phyloP scores from a whole-genome alignment of 345 rosid genomes.

The Eucalyptus albens region DNA sequence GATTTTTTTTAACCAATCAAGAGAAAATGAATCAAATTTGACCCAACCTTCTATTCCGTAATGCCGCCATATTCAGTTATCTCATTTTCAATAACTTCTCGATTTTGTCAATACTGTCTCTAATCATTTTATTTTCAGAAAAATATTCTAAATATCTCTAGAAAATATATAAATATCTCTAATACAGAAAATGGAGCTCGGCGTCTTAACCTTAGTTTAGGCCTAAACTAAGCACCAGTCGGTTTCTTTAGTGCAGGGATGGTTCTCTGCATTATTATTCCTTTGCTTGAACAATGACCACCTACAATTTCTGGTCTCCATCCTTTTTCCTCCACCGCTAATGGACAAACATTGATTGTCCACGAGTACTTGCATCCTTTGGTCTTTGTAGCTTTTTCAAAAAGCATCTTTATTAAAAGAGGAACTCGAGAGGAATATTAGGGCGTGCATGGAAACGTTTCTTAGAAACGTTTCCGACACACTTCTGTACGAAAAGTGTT shows the following conservation, averaged over 20 bases:
- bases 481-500: no score
- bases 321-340: neutral
- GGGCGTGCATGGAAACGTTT: no score
- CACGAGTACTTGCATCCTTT: no score
- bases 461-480: no score
- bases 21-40: neutral
- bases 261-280: neutral
- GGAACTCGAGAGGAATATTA: no score
- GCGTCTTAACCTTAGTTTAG: neutral
- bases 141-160: no score
- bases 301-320: neutral
- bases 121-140: accelerated
- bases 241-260: neutral
- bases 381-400: no score
- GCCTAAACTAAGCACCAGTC: accelerated
- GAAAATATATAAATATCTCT: no score
- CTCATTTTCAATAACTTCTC: accelerated
- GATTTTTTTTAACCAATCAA: no score
- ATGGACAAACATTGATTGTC: neutral
- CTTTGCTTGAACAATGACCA: neutral
- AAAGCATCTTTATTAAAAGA: no score
- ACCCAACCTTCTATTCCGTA: neutral
- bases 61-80: no score
- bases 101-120: accelerated
- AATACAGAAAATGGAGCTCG: no score